Percentiles rank a stretch among this genome's conserved stretches.
phyloP scores from a whole-genome alignment of 2,329 filamentous ascomycete species.

The Helicocarpus griseus region DNA sequence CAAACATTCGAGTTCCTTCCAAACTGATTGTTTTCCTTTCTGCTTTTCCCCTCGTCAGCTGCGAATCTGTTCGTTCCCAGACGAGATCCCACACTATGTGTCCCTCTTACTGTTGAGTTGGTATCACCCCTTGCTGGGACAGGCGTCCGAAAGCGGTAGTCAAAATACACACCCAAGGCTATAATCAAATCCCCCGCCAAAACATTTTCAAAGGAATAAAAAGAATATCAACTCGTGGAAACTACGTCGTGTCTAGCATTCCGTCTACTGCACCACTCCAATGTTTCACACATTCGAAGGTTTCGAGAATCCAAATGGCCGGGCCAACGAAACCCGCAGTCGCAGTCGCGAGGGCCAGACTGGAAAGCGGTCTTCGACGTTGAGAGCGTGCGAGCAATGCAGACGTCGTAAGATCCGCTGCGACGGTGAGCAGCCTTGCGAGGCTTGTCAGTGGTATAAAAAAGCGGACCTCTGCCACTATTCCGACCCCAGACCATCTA shows the following conservation, averaged over 20 bases:
- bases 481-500: constrained; percentile 69
- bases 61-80: too few relatives aligned
- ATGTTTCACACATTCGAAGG: constrained; percentile 37
- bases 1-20: not conserved
- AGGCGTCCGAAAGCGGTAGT: not conserved
- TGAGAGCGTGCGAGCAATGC: constrained; percentile 61
- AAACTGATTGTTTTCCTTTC: not conserved
- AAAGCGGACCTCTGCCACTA: constrained; percentile 72
- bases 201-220: too few relatives aligned
- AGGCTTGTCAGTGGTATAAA: constrained; percentile 72
- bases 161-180: not conserved
- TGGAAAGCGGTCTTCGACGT: constrained; percentile 28
- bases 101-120: not conserved
- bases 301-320: constrained; percentile 26
- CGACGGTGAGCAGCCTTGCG: constrained; percentile 71
- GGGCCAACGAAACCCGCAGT: constrained; percentile 18
- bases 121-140: not conserved
- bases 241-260: not conserved
- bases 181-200: not conserved
- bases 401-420: constrained; percentile 76
- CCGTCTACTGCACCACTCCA: not conserved
- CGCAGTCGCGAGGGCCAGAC: constrained; percentile 26
- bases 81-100: not conserved
- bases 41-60: not conserved
- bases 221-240: too few relatives aligned